Conservation (phyloP, 1,284 basidiomycete species). For the Mycena citricolor region DNA sequence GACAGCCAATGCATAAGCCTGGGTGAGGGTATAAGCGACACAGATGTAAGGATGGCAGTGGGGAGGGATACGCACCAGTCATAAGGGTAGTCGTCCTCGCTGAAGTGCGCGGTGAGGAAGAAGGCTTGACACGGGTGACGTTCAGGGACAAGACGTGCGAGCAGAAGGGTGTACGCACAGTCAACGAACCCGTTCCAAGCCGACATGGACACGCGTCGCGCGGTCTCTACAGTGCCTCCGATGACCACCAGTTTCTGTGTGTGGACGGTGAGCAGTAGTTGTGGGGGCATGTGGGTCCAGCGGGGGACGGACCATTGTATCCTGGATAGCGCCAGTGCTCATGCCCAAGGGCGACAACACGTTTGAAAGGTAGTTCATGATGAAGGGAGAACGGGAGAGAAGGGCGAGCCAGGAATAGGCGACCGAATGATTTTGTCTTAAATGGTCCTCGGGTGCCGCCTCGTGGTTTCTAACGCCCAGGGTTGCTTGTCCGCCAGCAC, state of each 20-base stretch:
- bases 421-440: slow-evolving; percentile 23
- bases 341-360: slow-evolving; percentile 60
- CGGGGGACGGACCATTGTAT: slow-evolving; percentile 50
- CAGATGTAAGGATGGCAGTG: slow-evolving; percentile 8
- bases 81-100: slow-evolving; percentile 81
- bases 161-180: slow-evolving; percentile 50
- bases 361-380: slow-evolving; percentile 62
- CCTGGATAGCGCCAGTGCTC: slow-evolving; percentile 58
- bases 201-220: slow-evolving; percentile 69
- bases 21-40: slow-evolving; percentile 17
- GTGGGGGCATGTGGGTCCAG: background rate
- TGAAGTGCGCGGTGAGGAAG: slow-evolving; percentile 84
- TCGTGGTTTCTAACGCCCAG: slow-evolving; percentile 19
- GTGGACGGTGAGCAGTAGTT: slow-evolving; percentile 11
- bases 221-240: slow-evolving; percentile 76
- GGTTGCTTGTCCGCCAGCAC: too few species aligned
- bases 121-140: slow-evolving; percentile 61
- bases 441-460: slow-evolving; percentile 18
- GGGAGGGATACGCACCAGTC: slow-evolving; percentile 57
- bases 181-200: slow-evolving; percentile 87
- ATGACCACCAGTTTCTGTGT: slow-evolving; percentile 74
- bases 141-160: too few species aligned
- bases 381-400: slow-evolving; percentile 28
- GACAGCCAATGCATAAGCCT: slow-evolving; percentile 86
- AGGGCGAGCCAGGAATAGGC: slow-evolving; percentile 33